A percentile compares a stretch with the other conserved stretches of the same genome.
Conservation (phyloP, 306 rosid genomes). For the Abrus precatorius region DNA sequence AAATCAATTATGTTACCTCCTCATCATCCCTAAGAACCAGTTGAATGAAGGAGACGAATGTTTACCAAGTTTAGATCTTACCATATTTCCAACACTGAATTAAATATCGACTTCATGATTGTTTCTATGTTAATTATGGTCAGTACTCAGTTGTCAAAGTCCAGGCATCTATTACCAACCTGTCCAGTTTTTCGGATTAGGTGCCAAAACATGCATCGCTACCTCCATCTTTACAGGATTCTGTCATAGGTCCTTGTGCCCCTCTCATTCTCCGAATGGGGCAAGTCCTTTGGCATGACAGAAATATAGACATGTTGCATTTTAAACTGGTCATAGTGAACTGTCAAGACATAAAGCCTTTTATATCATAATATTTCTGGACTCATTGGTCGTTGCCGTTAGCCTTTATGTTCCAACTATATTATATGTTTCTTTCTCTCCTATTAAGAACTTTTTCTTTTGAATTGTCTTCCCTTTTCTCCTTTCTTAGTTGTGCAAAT, state of each 20-base stretch:
- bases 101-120: background rate
- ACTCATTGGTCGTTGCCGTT: background rate
- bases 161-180: background rate
- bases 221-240: too few species aligned
- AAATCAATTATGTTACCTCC: conserved; percentile 15
- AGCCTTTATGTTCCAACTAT: background rate
- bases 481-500: conserved; percentile 23
- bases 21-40: background rate
- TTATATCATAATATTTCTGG: background rate
- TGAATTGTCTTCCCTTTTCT: conserved; percentile 13
- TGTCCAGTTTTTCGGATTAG: conserved; percentile 3
- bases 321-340: conserved; percentile 8
- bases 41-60: conserved; percentile 17
- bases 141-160: conserved; percentile 14
- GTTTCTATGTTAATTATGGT: conserved; percentile 11
- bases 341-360: conserved; percentile 7
- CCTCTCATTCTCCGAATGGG: too few species aligned
- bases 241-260: background rate
- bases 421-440: conserved; percentile 29
- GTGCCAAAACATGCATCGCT: too few species aligned
- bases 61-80: background rate
- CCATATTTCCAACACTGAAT: background rate
- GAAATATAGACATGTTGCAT: conserved; percentile 19
- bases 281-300: background rate
- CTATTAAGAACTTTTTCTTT: background rate